Evolutionary conservation across 2,329 filamentous ascomycete genomes (phyloP), one percentile per base, ranked within the genome.

Genomic region (Ophiostoma perfectum): DNA sequence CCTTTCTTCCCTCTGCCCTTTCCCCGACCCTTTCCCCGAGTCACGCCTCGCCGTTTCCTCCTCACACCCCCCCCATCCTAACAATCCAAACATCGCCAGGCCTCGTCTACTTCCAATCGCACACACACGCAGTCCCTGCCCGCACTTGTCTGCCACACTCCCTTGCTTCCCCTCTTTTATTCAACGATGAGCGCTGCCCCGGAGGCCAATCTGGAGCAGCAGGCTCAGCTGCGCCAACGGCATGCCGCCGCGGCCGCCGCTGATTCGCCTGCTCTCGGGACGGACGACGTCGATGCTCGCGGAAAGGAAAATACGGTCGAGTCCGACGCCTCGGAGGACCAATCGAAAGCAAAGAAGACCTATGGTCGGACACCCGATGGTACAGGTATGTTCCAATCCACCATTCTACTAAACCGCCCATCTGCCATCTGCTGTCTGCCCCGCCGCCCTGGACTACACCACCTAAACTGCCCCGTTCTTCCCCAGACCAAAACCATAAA

Each of bases 341-440:
- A 16, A 2, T 11, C 5, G 69, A 80, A 79, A 74, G 68, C 74
- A 14, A 88, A 87, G 77, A 94, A 92, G 82, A 97, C 93, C 0
- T 97, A 91, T 82, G 94, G 94, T 68, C 88, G 93, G 72, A 97
- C 94, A 14, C 92, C 92, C 42, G 90, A 93, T 80, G 94, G 94
- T 75, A 96, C 87, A 80, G 88, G 94, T 97, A 85, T 79, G 91
- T 83, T 5, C 39, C 27, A 27, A 27, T 27, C 27, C 27, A 27
- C 27, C 27, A 27, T 27, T 27, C 27, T 27, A 27, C 27, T 27
- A 27, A 27, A 27, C 27, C 27, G 27, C 27, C 27, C 27, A 27
- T 27, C 27, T 27, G 27, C 27, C 27, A 27, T 27, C 27, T 27
- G 27, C 27, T 41, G 42, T 7, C 38, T 60, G 64, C 55, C 64